Conservation (phyloP, 164 flowering plant species). For the Liquidambar formosana region DNA sequence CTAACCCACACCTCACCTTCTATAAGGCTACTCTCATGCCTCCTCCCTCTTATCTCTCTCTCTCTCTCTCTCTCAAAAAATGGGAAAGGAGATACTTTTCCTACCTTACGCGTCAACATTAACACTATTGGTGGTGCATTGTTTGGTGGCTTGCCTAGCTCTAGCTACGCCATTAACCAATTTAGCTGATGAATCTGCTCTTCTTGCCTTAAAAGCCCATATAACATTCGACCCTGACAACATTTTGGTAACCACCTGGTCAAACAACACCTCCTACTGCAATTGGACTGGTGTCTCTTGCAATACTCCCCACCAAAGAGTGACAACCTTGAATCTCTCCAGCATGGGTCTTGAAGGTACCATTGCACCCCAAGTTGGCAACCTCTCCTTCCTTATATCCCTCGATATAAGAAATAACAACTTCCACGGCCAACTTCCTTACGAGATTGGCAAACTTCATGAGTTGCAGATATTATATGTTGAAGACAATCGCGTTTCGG, state of each 20-base stretch:
- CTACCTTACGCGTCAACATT: not conserved
- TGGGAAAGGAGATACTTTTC: not conserved
- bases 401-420: slow-evolving; percentile 9
- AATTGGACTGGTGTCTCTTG: slow-evolving; percentile 14
- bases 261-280: not conserved
- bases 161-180: not conserved
- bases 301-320: not conserved
- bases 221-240: not conserved
- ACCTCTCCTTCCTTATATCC: slow-evolving; percentile 10
- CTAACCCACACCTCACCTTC: too few species aligned
- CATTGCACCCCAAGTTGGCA: slow-evolving; percentile 3
- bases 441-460: not conserved
- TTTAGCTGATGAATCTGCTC: not conserved
- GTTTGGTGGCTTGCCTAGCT: not conserved
- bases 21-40: too few species aligned
- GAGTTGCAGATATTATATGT: not conserved
- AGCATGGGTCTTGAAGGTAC: slow-evolving; percentile 10
- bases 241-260: not conserved
- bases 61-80: not conserved
- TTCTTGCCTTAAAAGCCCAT: not conserved
- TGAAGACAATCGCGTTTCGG: too few species aligned
- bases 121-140: not conserved
- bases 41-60: too few species aligned
- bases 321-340: slow-evolving; percentile 7
- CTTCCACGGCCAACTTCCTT: not conserved